phyloP scores from a whole-genome alignment of 805 yeast species.

The Hanseniaspora vineae region DNA sequence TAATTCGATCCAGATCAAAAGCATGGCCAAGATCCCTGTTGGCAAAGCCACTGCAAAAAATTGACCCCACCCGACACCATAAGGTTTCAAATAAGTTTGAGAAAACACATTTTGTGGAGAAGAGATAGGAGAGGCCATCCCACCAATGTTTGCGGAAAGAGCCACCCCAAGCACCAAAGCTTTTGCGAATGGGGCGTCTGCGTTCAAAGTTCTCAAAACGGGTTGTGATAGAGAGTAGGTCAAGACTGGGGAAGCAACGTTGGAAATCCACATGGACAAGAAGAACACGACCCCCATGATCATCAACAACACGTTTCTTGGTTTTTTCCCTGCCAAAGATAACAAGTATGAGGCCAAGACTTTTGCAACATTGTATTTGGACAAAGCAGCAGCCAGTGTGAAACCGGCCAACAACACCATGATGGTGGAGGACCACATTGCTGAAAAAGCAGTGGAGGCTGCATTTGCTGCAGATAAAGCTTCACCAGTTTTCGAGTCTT shows the following conservation, averaged over 20 bases:
- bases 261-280: slow-evolving; percentile 89
- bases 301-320: slow-evolving; percentile 59
- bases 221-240: slow-evolving; percentile 84
- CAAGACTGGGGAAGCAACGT: slow-evolving; percentile 92
- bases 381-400: slow-evolving; percentile 83
- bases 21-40: slow-evolving; percentile 46
- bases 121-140: slow-evolving; percentile 94
- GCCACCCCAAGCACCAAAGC: slow-evolving; percentile 86
- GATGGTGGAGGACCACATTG: slow-evolving; percentile 94
- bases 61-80: slow-evolving; percentile 65
- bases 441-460: slow-evolving; percentile 48
- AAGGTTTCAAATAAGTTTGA: slow-evolving; percentile 62
- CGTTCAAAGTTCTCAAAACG: slow-evolving; percentile 62
- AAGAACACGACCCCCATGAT: slow-evolving; percentile 79
- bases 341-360: slow-evolving; percentile 77
- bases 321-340: slow-evolving; percentile 70
- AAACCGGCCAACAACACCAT: slow-evolving; percentile 86
- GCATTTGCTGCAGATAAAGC: slow-evolving; percentile 57
- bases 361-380: slow-evolving; percentile 82
- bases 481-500: slow-evolving; percentile 33
- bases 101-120: slow-evolving; percentile 95
- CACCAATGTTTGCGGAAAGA: slow-evolving; percentile 81
- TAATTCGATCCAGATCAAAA: slow-evolving; percentile 60
- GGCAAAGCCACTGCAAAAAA: slow-evolving; percentile 89
- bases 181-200: slow-evolving; percentile 67